Evolutionary conservation across 2,329 filamentous ascomycete species (phyloP).

Genomic region (Alternaria postmessia): DNA sequence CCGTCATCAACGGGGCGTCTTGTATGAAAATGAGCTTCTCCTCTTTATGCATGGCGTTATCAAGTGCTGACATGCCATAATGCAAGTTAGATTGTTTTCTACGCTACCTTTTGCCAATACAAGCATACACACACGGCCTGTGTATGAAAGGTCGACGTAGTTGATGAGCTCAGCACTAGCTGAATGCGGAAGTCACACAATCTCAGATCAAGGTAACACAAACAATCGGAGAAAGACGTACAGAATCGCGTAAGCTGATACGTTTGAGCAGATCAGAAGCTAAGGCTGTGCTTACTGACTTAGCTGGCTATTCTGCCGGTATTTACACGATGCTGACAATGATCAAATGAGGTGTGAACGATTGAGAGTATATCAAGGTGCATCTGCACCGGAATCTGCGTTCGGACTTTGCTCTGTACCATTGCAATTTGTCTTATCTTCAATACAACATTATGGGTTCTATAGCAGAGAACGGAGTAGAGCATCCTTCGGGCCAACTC

Average conservation of each 20-base stretch:
- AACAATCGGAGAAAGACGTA: background rate
- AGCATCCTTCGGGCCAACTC: constrained; percentile 1
- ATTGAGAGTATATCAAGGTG: background rate
- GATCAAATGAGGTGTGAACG: background rate
- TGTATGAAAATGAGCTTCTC: background rate
- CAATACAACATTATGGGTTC: background rate
- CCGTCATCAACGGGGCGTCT: background rate
- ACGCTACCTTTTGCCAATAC: background rate
- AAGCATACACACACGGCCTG: background rate
- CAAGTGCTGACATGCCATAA: background rate
- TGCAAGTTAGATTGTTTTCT: background rate
- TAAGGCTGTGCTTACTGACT: background rate
- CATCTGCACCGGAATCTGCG: background rate
- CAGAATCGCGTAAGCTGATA: background rate
- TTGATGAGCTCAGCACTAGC: background rate
- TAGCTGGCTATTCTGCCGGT: background rate
- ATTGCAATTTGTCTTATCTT: background rate
- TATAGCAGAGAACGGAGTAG: background rate
- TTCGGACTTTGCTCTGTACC: background rate
- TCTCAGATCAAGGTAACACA: background rate
- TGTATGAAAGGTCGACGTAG: background rate
- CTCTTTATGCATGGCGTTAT: background rate
- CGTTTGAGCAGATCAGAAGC: background rate
- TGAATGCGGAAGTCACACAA: background rate
- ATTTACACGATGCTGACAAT: background rate